phyloP scores from a whole-genome alignment of 345 rosid species.

The Brassica rapa region DNA sequence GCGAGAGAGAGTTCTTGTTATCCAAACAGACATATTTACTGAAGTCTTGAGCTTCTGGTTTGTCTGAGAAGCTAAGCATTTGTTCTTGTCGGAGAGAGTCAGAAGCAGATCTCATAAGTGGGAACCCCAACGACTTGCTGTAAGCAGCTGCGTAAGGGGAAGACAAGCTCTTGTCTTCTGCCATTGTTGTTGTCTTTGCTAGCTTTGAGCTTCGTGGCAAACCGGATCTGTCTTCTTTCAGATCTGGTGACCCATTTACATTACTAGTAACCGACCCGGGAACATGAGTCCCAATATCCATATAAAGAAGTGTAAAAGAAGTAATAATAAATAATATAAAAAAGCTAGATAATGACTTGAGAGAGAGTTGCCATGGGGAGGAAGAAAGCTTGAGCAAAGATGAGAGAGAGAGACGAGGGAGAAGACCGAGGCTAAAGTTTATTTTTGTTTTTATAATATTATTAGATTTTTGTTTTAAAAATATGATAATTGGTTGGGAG shows the following conservation, averaged over 20 bases:
- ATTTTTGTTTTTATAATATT: constrained; percentile 5
- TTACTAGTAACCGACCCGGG: constrained; percentile 49
- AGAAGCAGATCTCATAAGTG: constrained; percentile 55
- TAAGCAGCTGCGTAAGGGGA: constrained; percentile 19
- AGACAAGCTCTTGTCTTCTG: constrained; percentile 30
- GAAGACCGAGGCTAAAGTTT: constrained; percentile 29
- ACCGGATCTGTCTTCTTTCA: constrained; percentile 47
- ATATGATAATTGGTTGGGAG: constrained; percentile 25
- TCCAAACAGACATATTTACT: constrained; percentile 40
- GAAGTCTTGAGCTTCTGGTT: constrained; percentile 45
- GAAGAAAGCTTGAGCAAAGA: constrained; percentile 33
- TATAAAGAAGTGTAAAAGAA: constrained; percentile 12
- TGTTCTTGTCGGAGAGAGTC: constrained; percentile 48
- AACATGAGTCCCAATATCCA: constrained; percentile 60
- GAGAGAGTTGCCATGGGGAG: constrained; percentile 44
- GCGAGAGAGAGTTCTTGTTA: constrained; percentile 40
- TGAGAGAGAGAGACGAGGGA: constrained; percentile 33
- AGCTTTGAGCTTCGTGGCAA: constrained; percentile 43
- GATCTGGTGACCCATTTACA: constrained; percentile 43
- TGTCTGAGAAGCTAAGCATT: constrained; percentile 59
- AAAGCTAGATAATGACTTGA: constrained; percentile 36
- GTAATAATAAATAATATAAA: neutral
- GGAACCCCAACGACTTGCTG: constrained; percentile 42
- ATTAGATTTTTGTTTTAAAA: neutral
- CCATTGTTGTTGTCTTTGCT: constrained; percentile 18